Conservation (phyloP, 2,329 filamentous ascomycete genomes). For the Fusarium secorum region DNA sequence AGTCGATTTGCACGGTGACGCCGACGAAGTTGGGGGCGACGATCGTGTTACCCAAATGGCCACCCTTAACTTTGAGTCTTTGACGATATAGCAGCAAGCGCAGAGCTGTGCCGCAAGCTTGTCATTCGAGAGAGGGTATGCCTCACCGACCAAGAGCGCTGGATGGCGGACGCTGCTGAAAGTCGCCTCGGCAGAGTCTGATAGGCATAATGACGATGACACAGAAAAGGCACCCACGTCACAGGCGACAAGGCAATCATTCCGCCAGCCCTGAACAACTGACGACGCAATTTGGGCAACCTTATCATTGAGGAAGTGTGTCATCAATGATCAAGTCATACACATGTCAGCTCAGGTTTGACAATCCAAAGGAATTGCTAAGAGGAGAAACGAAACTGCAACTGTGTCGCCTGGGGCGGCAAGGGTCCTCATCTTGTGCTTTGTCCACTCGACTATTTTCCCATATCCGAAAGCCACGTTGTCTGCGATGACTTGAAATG, state of each 20-base stretch:
- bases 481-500: conserved; percentile 13
- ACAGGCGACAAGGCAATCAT: conserved; percentile 7
- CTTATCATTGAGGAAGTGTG: background rate
- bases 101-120: conserved; percentile 24
- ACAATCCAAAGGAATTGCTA: background rate
- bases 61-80: background rate
- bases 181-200: conserved; percentile 1
- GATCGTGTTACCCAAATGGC: background rate
- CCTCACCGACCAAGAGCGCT: conserved; percentile 11
- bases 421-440: conserved; percentile 12
- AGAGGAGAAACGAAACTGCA: conserved; percentile 19
- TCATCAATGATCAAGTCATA: conserved; percentile 12
- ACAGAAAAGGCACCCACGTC: conserved; percentile 15
- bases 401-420: background rate
- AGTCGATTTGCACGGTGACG: conserved; percentile 4
- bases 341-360: conserved; percentile 19
- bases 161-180: conserved; percentile 1
- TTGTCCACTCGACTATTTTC: background rate
- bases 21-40: conserved; percentile 11
- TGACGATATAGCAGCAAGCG: conserved; percentile 2
- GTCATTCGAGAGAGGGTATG: conserved; percentile 1
- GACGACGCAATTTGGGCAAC: background rate
- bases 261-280: conserved; percentile 20
- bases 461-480: conserved; percentile 1
- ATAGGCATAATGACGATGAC: background rate